Conservation (phyloP, 169 alveolate species). For the Cryptosporidium sp. region DNA sequence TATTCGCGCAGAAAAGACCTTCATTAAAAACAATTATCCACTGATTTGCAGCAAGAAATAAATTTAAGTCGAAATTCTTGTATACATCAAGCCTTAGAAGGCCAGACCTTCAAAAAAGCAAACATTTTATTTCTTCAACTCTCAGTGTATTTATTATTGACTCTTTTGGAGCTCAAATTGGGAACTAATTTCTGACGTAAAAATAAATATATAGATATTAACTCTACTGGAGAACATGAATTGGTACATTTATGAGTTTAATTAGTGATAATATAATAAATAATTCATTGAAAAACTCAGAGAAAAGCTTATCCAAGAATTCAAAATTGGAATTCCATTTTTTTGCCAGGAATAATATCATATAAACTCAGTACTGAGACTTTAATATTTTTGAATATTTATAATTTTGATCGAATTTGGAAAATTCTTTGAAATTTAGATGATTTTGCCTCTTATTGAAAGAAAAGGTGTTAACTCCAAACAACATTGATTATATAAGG, state of each 20-base stretch:
- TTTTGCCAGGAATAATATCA: not conserved
- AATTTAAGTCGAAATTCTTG: not conserved
- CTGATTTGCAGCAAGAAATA: not conserved
- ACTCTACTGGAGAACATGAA: not conserved
- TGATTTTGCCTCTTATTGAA: not conserved
- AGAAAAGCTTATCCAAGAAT: conserved; percentile 20
- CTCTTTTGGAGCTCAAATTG: not conserved
- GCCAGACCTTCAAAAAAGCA: no score
- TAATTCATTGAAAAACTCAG: not conserved
- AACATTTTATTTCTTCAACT: no score
- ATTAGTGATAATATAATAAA: not conserved
- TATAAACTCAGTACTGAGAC: not conserved
- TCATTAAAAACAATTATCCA: not conserved
- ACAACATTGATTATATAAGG: not conserved
- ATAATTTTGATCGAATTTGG: not conserved
- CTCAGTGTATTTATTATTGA: not conserved
- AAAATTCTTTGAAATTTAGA: not conserved
- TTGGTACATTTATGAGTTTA: not conserved
- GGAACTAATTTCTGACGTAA: not conserved
- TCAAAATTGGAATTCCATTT: conserved; percentile 6
- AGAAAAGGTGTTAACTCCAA: not conserved
- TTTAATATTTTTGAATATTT: not conserved
- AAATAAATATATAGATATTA: not conserved
- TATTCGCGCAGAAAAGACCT: not conserved
- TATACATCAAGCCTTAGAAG: no score